Conservation (phyloP, 306 rosid species). For the Gastrolobium bilobum region DNA sequence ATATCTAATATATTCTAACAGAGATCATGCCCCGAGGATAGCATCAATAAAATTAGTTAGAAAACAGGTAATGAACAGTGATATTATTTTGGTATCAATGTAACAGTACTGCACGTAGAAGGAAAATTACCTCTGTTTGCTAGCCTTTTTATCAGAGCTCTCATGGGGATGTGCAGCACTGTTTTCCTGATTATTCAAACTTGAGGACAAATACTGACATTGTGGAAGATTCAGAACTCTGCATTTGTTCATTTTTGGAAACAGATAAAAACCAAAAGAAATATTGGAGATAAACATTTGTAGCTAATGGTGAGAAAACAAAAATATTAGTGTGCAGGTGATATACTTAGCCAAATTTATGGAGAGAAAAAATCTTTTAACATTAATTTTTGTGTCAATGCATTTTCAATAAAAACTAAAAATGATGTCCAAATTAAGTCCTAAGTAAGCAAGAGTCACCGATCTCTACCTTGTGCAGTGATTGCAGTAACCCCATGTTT, state of each 20-base stretch:
- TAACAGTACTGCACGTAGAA: conserved; percentile 27
- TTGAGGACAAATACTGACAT: conserved; percentile 62
- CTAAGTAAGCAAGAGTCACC: conserved; percentile 30
- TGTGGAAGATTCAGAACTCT: conserved; percentile 84
- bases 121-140: conserved; percentile 67
- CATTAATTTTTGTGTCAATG: not conserved
- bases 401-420: not conserved
- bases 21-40: conserved; percentile 34
- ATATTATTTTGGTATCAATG: not conserved
- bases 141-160: conserved; percentile 53
- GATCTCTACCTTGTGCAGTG: conserved; percentile 88
- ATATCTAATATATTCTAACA: no score
- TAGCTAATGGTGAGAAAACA: conserved; percentile 19
- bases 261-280: conserved; percentile 33
- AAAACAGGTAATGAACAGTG: conserved; percentile 24
- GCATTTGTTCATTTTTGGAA: conserved; percentile 47
- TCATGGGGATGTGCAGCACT: conserved; percentile 49
- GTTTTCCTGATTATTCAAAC: conserved; percentile 54
- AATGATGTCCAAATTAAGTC: conserved; percentile 33
- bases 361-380: not conserved
- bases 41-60: not conserved
- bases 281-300: conserved; percentile 14
- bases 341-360: not conserved
- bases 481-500: conserved; percentile 89
- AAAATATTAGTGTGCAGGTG: not conserved